These are phyloP conservation scores for Ustilago loliicola DNA, from an alignment of 1,284 basidiomycete species.

Conservation along the genomic window DNA sequence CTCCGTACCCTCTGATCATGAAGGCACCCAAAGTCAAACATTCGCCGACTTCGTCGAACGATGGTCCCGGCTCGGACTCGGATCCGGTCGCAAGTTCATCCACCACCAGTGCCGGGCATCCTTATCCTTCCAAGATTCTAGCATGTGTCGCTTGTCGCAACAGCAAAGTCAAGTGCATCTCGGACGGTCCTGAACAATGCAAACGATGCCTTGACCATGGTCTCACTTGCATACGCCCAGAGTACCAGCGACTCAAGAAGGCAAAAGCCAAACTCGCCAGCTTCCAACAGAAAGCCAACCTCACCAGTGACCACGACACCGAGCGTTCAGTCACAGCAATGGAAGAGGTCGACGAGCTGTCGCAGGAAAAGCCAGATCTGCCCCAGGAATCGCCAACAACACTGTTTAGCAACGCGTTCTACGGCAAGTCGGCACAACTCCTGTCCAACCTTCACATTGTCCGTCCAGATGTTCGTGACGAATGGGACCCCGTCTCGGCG, in stretches of 20 bases:
- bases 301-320: constrained; percentile 12
- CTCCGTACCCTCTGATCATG: constrained; percentile 9
- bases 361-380: constrained; percentile 6
- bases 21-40: constrained; percentile 37
- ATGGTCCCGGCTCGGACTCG: constrained; percentile 7
- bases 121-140: constrained; percentile 42
- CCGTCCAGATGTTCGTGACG: constrained; percentile 27
- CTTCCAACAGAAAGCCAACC: constrained; percentile 27
- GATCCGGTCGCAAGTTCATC: not conserved
- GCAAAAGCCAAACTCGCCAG: constrained; percentile 40
- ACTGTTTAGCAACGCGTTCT: constrained; percentile 39
- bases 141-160: constrained; percentile 51
- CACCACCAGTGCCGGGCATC: constrained; percentile 5
- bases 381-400: constrained; percentile 36
- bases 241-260: constrained; percentile 48
- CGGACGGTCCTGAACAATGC: constrained; percentile 39
- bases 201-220: constrained; percentile 45
- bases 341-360: constrained; percentile 8
- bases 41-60: constrained; percentile 27
- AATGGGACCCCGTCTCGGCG: constrained; percentile 39
- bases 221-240: constrained; percentile 42
- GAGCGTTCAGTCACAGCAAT: not conserved
- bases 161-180: constrained; percentile 50
- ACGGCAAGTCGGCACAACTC: constrained; percentile 41
- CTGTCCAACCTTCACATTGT: constrained; percentile 36